Evolutionary conservation across 2,329 filamentous ascomycete genomes (phyloP), one percentile per base, ranked within the genome.

Genomic region (Penicillium sp.): DNA sequence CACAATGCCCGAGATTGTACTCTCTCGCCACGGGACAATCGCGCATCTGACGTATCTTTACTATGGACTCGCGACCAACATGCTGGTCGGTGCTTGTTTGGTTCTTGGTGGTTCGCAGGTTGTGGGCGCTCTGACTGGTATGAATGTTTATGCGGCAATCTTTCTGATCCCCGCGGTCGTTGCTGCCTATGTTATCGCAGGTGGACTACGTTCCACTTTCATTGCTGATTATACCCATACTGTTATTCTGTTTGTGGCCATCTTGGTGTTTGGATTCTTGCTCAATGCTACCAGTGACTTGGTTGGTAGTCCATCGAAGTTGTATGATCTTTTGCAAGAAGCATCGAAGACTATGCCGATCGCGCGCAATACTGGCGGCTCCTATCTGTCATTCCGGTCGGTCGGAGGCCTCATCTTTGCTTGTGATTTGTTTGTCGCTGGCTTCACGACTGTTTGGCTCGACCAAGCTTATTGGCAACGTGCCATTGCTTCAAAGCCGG

Each of bases 171-270:
- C 75, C 0, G 56, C 73, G 0, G 75, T 73, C 1, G 75, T 77
- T 0, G 70, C 68, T 1, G 72, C 68, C 1, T 79, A 79, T 58
- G 74, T 77, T 4, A 72, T 77, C 51, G 68, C 68, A 2, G 76
- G 76, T 21, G 76, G 75, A 2, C 58, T 79, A 47, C 66, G 75
- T 2, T 70, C 70, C 21, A 79, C 76, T 0, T 78, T 78, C 43
- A 74, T 77, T 44, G 73, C 73, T 13, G 77, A 78, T 56, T 79
- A 78, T 53, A 68, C 70, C 1, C 77, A 79, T 57, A 78, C 75
- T 0, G 69, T 73, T 8, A 75, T 79, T 43, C 53, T 79, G 5
- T 75, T 78, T 54, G 53, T 74, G 11, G 66, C 70, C 13, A 75
- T 78, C 26, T 66, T 78, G 56, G 66, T 72, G 11, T 78, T 78